These are phyloP conservation scores for Poa annua DNA, from an alignment of 176 grass and related monocot genomes.

Conservation along the genomic window DNA sequence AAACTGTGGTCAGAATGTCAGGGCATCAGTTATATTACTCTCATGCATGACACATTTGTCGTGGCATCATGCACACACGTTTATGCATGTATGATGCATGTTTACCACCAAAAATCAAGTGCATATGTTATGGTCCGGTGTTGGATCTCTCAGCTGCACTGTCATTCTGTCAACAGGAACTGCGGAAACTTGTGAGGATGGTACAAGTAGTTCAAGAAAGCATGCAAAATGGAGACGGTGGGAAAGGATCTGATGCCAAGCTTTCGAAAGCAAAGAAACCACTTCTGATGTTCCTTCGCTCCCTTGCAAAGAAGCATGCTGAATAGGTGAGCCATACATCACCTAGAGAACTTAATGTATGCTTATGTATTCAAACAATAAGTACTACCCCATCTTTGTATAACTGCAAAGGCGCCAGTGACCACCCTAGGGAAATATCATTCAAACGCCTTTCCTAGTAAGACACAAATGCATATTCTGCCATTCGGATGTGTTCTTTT, in stretches of 20 bases:
- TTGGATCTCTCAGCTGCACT: neutral
- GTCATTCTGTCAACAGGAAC: slow-evolving; percentile 55
- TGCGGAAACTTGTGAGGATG: slow-evolving; percentile 76
- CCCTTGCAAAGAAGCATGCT: slow-evolving; percentile 60
- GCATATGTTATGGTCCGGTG: slow-evolving; percentile 2
- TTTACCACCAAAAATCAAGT: neutral
- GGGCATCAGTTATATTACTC: neutral
- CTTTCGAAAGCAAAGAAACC: slow-evolving; percentile 66
- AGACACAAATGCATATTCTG: neutral
- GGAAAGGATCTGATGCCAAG: slow-evolving; percentile 38
- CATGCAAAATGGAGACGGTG: slow-evolving; percentile 34
- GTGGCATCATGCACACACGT: neutral
- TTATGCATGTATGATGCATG: slow-evolving; percentile 11
- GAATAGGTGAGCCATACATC: slow-evolving; percentile 50
- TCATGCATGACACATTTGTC: neutral
- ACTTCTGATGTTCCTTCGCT: slow-evolving; percentile 69
- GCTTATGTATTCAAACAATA: neutral
- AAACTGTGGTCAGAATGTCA: neutral
- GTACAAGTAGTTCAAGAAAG: slow-evolving; percentile 66
- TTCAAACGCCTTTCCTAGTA: neutral
- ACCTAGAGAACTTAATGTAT: neutral
- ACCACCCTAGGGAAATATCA: neutral
- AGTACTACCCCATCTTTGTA: neutral
- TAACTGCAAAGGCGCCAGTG: neutral
- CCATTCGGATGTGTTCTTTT: neutral